Evolutionary conservation across 2,329 filamentous ascomycete species (phyloP).

Genomic region (Colletotrichum eleusines): DNA sequence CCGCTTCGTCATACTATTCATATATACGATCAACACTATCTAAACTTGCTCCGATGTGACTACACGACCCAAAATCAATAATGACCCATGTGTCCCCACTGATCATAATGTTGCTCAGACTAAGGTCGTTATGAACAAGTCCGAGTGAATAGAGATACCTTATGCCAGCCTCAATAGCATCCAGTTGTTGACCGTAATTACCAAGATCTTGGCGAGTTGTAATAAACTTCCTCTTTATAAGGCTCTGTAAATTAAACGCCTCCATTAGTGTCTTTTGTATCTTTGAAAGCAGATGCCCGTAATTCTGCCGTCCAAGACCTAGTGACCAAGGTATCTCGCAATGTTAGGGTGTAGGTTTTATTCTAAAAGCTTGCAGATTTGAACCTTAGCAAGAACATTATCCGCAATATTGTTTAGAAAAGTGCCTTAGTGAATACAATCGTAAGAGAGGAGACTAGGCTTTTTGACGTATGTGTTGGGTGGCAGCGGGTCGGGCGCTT

Average conservation of each 20-base stretch:
- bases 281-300: background rate
- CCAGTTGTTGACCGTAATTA: background rate
- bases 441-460: slow-evolving; percentile 12
- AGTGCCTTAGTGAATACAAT: background rate
- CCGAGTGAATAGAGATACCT: too few relatives aligned
- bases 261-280: slow-evolving; percentile 1
- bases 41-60: too few relatives aligned
- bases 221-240: background rate
- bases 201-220: background rate
- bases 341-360: background rate
- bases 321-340: background rate
- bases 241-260: background rate
- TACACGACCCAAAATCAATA: too few relatives aligned
- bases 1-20: too few relatives aligned
- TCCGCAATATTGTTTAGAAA: background rate
- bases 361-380: background rate
- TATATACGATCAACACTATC: too few relatives aligned
- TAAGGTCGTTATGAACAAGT: too few relatives aligned
- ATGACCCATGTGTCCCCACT: too few relatives aligned
- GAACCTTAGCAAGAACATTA: background rate
- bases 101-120: too few relatives aligned
- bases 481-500: slow-evolving; percentile 12
- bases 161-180: background rate
- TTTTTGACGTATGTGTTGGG: slow-evolving; percentile 6
- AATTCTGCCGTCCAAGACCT: background rate